Conservation (phyloP, 345 rosid species). For the Melaleuca alternifolia region DNA sequence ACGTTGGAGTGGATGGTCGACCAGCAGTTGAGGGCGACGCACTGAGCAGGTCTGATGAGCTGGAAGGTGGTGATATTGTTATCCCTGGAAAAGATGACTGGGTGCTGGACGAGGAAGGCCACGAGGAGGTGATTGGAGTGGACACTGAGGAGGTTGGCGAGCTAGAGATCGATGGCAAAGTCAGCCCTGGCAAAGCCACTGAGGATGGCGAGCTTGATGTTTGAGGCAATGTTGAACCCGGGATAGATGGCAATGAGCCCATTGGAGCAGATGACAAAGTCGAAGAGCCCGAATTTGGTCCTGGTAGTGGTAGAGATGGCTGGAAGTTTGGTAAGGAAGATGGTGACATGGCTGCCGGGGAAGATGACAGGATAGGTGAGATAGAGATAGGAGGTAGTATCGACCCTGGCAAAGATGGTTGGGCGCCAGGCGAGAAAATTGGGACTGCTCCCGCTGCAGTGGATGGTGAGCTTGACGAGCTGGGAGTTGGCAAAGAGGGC, state of each 20-base stretch:
- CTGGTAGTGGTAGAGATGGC: background rate
- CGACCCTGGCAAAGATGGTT: background rate
- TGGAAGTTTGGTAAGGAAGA: background rate
- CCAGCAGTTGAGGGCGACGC: background rate
- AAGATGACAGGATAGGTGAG: background rate
- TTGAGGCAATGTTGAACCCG: background rate
- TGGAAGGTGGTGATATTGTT: background rate
- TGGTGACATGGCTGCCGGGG: background rate
- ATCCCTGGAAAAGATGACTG: background rate
- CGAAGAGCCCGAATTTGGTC: background rate
- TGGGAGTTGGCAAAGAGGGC: background rate
- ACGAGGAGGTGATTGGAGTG: background rate
- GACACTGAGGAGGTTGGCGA: background rate
- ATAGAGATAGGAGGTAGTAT: background rate
- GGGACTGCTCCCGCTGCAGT: background rate
- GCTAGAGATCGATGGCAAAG: background rate
- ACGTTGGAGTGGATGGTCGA: background rate
- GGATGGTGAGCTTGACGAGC: background rate
- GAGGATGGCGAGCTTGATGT: background rate
- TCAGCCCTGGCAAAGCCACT: background rate
- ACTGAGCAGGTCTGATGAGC: background rate
- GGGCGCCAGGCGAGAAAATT: background rate
- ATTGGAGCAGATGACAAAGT: background rate
- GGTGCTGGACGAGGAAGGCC: background rate
- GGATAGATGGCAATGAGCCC: background rate